phyloP scores from a whole-genome alignment of 164 flowering plant genomes.

The Protea cynaroides region DNA sequence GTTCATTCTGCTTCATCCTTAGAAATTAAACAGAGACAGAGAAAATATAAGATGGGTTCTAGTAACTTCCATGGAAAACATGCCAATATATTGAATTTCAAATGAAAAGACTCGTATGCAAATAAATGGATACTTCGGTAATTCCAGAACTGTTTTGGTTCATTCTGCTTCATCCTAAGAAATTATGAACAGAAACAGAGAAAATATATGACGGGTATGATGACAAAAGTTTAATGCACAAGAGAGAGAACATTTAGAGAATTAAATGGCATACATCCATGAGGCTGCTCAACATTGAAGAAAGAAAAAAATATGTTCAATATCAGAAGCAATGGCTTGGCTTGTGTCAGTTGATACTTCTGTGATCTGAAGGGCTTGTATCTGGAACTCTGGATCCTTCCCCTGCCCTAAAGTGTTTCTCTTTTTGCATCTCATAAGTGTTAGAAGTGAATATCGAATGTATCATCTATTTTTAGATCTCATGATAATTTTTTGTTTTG shows the following conservation, averaged over 20 bases:
- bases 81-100: background rate
- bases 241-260: background rate
- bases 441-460: too few species aligned
- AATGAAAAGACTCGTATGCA: background rate
- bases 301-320: too few species aligned
- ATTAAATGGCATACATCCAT: background rate
- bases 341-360: too few species aligned
- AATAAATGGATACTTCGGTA: background rate
- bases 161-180: background rate
- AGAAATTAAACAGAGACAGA: background rate
- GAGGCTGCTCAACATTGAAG: too few species aligned
- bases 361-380: too few species aligned
- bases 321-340: too few species aligned
- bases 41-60: background rate
- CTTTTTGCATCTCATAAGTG: too few species aligned
- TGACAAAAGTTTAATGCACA: background rate
- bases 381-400: too few species aligned
- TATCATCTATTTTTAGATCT: too few species aligned
- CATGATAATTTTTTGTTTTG: too few species aligned
- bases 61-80: background rate
- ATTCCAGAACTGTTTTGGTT: background rate
- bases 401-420: too few species aligned
- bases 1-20: background rate
- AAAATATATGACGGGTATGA: background rate
- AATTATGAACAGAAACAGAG: background rate